These are phyloP conservation scores for Cydonia oblonga DNA, from an alignment of 331 rosid species.

Conservation along the genomic window DNA sequence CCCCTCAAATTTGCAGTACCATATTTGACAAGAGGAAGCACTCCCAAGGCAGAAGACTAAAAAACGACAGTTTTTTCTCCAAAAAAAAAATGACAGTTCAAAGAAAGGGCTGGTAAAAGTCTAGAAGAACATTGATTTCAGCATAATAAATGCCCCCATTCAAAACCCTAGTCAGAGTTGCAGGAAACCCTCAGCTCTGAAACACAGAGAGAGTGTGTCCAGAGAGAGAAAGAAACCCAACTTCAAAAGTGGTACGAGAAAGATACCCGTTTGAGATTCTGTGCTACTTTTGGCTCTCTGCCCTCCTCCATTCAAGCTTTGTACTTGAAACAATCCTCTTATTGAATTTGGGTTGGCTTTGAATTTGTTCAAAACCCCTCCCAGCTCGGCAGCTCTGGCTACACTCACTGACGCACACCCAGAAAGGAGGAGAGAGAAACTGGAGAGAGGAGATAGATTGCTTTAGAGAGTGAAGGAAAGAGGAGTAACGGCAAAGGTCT, in stretches of 20 bases:
- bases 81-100: conserved; percentile 35
- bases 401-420: conserved; percentile 27
- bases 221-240: conserved; percentile 21
- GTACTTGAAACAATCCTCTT: conserved; percentile 21
- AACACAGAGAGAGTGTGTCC: conserved; percentile 6
- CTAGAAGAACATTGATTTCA: conserved; percentile 55
- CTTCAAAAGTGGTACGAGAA: conserved; percentile 53
- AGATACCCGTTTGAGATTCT: conserved; percentile 87
- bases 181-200: conserved; percentile 44
- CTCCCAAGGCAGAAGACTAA: conserved; percentile 41
- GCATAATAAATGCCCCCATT: conserved; percentile 58
- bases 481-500: conserved; percentile 19
- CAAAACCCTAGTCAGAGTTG: conserved; percentile 85
- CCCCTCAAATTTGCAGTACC: conserved; percentile 45
- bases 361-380: conserved; percentile 30
- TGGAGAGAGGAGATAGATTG: background rate
- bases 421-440: conserved; percentile 1
- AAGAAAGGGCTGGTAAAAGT: conserved; percentile 35
- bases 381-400: conserved; percentile 30
- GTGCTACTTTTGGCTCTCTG: conserved; percentile 59
- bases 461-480: conserved; percentile 11
- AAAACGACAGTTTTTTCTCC: too few species aligned
- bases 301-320: conserved; percentile 48
- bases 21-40: conserved; percentile 33
- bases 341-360: conserved; percentile 29